Evolutionary conservation across 1,284 basidiomycete genomes (phyloP).

Genomic region (Cutaneotrichosporon cyanovorans): DNA sequence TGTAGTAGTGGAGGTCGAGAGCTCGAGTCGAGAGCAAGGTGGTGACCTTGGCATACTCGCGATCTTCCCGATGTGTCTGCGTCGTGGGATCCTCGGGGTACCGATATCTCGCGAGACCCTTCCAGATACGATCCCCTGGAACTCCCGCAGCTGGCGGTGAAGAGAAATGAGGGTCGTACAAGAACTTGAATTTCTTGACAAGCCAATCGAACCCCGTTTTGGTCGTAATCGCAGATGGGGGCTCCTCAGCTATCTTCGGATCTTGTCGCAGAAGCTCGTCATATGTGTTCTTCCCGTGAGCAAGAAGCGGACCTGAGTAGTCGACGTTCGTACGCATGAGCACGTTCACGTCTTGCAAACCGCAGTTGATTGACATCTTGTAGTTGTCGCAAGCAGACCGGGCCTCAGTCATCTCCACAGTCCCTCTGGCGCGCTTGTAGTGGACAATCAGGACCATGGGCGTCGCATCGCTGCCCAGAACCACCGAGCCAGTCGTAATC

Average conservation of each 20-base stretch:
- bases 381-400: constrained; percentile 70
- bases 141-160: constrained; percentile 32
- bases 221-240: constrained; percentile 34
- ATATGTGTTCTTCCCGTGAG: constrained; percentile 59
- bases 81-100: constrained; percentile 25
- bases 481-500: constrained; percentile 64
- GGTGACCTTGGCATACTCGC: constrained; percentile 78
- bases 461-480: constrained; percentile 75
- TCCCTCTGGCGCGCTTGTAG: constrained; percentile 64
- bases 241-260: constrained; percentile 25
- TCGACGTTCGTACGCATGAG: constrained; percentile 68
- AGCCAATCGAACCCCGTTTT: constrained; percentile 36
- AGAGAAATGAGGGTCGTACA: constrained; percentile 34
- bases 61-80: constrained; percentile 29
- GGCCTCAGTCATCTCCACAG: constrained; percentile 67
- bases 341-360: constrained; percentile 58
- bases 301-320: constrained; percentile 59
- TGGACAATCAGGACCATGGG: constrained; percentile 70
- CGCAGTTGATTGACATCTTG: constrained; percentile 66
- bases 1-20: constrained; percentile 74
- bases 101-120: constrained; percentile 48
- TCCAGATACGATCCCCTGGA: constrained; percentile 42
- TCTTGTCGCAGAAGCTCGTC: constrained; percentile 53
- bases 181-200: constrained; percentile 31
- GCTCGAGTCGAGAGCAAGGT: constrained; percentile 67